Evolutionary conservation across 768 basidiomycete genomes (phyloP), one percentile per base, ranked within the genome.

Genomic region (Pleurotus citrinopileatus): DNA sequence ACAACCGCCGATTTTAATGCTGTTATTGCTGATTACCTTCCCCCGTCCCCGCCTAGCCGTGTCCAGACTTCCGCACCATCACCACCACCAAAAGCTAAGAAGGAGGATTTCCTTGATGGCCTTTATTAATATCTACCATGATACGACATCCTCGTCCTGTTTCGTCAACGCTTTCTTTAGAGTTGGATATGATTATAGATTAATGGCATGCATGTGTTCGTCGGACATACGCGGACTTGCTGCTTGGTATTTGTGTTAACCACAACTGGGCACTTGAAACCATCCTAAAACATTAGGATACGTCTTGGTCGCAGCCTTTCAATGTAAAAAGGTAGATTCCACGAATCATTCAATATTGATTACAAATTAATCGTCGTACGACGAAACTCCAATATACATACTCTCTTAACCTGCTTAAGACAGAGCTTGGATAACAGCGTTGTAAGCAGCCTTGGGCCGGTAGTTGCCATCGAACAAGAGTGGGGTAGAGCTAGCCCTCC

Each of bases 1-100:
- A 63, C 72, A n/a, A 66, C 70, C 10, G 64, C 71, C 0, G 81
- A 84, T 54, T 91, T 92, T 60, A 85, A 91, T 64, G 84, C 87
- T 4, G 68, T 93, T 48, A 75, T 91, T 45, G 80, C 82, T 1
- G 90, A 91, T 67, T 92, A 92, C 63, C 70, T 84, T 20, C 84
- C 83, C 17, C 58, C 72, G 8, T 20, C 70, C 4, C 62, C 59
- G 13, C 58, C 47, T 32, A 29, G 54, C 8, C 47, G 57, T 22
- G 8, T 57, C n/a, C 29, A 53, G 27, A 50, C 62, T 15, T 69
- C 65, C 58, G 53, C 60, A 17, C 40, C 61, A 9, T 38, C 55
- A 26, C 34, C 57, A 9, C 42, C 46, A 2, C 9, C 64, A 26
- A 20, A 60, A 19, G 28, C 63, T 17, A 62, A 63, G 58, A 32